Base-by-base conservation (phyloP, 2,329 filamentous ascomycete genomes). In the Biscogniauxia marginata region DNA sequence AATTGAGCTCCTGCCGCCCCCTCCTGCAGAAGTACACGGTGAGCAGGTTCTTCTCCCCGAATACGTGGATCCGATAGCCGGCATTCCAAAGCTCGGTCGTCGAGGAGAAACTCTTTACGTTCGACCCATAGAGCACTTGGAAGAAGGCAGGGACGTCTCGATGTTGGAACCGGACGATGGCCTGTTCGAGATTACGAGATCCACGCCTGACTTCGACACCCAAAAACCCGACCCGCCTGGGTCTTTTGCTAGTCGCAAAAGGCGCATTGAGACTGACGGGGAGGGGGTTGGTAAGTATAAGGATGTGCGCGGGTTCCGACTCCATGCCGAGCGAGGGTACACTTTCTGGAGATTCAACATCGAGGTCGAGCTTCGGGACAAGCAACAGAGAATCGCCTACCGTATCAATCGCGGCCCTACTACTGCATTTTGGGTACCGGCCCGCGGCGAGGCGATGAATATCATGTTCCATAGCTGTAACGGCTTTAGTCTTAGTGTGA, bases 381-480 rank as follows among this genome's bases (percentile, higher is more conserved):
- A 80, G 56, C 90, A 98, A 73, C 85, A 93, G 66, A 88, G 93
- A 43, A 89, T 99, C 61, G 93, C 93, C 0, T 99, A 99, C 73
- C 90, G 93, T 53, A 96, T 99, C 77, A 99, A 99, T 69, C 83
- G 88, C 48, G 93, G 95, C 0, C 93, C 93, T 5, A 85, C 91
- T 2, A 86, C 90, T 52, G 91, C 89, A 1, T 99, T 99, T 72
- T 99, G 95, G 93, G 91, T 99, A 0, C 95, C 96, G 4, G 89
- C 88, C 25, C 84, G 81, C 50, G 88, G 86, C 16, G 83, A 96
- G 71, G 84, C 89, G 2, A 99, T 99, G 95, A 97, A 98, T 75
- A 90, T 97, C 71, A 96, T 98, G 92, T 99, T 97, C 76, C 85
- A 98, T 76, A 96, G 90, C 71, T 96, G 95, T 77, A 99, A 99